These are phyloP conservation scores for Calocybe indica DNA, from an alignment of 768 basidiomycete species.

Conservation along the genomic window DNA sequence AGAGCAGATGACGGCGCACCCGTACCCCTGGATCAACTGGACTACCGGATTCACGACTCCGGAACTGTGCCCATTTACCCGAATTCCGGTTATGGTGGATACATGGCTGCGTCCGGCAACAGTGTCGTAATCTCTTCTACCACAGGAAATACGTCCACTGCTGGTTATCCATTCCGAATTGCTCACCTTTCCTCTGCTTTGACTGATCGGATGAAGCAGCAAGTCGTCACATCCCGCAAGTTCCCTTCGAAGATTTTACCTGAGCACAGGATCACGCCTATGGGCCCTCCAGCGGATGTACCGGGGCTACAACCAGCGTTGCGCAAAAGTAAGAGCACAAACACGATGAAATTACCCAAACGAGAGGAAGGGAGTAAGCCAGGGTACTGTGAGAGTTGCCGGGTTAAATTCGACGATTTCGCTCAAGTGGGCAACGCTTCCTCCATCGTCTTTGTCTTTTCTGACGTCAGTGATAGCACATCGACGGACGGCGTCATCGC, in stretches of 20 bases:
- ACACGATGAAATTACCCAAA: conserved; percentile 66
- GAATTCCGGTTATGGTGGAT: conserved; percentile 48
- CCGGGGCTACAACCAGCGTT: conserved; percentile 49
- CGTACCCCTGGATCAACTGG: conserved; percentile 32
- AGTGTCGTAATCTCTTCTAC: conserved; percentile 90
- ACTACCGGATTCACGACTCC: conserved; percentile 45
- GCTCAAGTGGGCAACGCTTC: conserved; percentile 48
- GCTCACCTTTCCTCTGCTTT: conserved; percentile 48
- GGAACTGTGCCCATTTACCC: conserved; percentile 68
- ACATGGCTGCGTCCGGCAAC: conserved; percentile 93
- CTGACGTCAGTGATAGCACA: conserved; percentile 48
- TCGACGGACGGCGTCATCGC: conserved; percentile 64
- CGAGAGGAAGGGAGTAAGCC: conserved; percentile 87
- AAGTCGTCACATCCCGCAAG: conserved; percentile 65
- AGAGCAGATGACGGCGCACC: conserved; percentile 15
- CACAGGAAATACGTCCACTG: conserved; percentile 76
- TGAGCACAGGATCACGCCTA: conserved; percentile 29
- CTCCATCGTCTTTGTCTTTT: conserved; percentile 1
- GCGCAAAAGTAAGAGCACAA: conserved; percentile 77
- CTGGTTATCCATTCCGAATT: conserved; percentile 39
- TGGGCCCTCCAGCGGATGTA: conserved; percentile 66
- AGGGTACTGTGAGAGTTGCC: conserved; percentile 97
- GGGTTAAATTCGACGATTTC: conserved; percentile 86
- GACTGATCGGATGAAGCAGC: conserved; percentile 50
- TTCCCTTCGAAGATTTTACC: conserved; percentile 15